These are phyloP conservation scores for Sindora glabra DNA, from an alignment of 306 rosid genomes.

Conservation along the genomic window DNA sequence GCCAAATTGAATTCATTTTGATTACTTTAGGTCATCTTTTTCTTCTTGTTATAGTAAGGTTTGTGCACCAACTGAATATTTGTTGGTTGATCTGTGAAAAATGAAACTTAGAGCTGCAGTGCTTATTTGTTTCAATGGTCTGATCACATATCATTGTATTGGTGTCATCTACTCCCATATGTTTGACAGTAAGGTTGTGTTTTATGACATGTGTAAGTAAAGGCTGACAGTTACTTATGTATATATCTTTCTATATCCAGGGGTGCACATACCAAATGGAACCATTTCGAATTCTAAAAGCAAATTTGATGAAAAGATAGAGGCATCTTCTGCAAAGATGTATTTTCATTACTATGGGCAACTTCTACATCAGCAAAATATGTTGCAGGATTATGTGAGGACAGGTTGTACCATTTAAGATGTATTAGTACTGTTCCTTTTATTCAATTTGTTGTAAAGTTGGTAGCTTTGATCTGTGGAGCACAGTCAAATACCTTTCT, in stretches of 20 bases:
- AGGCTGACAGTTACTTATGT: background rate
- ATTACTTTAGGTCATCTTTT: constrained; percentile 1
- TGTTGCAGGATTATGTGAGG: constrained; percentile 95
- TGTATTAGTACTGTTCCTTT: background rate
- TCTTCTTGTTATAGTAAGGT: background rate
- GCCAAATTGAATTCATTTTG: background rate
- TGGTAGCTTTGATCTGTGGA: background rate
- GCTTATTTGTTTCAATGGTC: background rate
- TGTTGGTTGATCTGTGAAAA: background rate
- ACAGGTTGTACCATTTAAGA: constrained; percentile 51
- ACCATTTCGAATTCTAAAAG: constrained; percentile 39
- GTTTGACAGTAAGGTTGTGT: background rate
- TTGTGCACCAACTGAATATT: background rate
- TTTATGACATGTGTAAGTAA: background rate
- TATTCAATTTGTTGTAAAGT: background rate
- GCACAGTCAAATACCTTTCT: background rate
- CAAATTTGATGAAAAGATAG: constrained; percentile 92
- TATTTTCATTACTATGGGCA: constrained; percentile 97
- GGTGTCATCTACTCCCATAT: background rate
- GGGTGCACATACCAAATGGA: constrained; percentile 51
- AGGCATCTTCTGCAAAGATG: constrained; percentile 90
- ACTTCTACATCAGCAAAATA: constrained; percentile 89
- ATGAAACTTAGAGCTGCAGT: background rate
- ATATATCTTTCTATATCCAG: constrained; percentile 24
- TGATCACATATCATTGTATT: no score